Evolutionary conservation across 2,329 filamentous ascomycete genomes (phyloP), one percentile per base, ranked within the genome.

Genomic region (Penicillium brevicompactum): DNA sequence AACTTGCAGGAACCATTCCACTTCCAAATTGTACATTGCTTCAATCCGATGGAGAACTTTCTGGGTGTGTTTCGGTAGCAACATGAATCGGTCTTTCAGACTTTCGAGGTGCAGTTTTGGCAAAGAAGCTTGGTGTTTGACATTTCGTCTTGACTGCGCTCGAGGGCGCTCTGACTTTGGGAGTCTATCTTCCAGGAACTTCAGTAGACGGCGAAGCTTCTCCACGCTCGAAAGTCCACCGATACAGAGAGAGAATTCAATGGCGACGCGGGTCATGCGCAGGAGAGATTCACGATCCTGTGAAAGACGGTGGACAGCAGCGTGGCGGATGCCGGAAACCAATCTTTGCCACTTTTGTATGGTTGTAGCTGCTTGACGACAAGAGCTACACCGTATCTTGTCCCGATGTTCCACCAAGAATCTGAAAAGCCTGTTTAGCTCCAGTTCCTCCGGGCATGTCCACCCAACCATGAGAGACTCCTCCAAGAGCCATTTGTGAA

Each of bases 191-290:
- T 43, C 41, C 41, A 43, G 41, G 18, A 43, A 43, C 41, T 43
- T 43, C 53, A 64, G 7, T 67, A 72, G 18, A 78, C 77, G 4
- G 78, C 82, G 0, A 66, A 75, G 49, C n/a, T 38, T 51, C 42
- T 51, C 37, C n/a, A 31, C 22, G 10, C 30, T 31, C 10, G 47
- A 32, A 32, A n/a, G n/a, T 42, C 30, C 37, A 31, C 37, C 38
- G 14, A 49, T 49, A 41, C 37, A 31, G n/a, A 49, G 16, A 42
- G 22, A 49, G 30, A 41, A 49, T 30, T 49, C 46, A 18, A 42
- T 32, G 30, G 47, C 47, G n/a, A 31, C 24, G 18, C 37, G 37
- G 22, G 27, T 49, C 37, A 49, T 49, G 21, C 40, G 47, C 11
- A 49, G 37, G 22, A 49, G 38, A 49, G 37, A 31, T 31, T 49